A percentile compares a stretch with the other conserved stretches of the same genome.
Conservation (phyloP, 139 green algal genomes). For the Nannochloris sp. region DNA sequence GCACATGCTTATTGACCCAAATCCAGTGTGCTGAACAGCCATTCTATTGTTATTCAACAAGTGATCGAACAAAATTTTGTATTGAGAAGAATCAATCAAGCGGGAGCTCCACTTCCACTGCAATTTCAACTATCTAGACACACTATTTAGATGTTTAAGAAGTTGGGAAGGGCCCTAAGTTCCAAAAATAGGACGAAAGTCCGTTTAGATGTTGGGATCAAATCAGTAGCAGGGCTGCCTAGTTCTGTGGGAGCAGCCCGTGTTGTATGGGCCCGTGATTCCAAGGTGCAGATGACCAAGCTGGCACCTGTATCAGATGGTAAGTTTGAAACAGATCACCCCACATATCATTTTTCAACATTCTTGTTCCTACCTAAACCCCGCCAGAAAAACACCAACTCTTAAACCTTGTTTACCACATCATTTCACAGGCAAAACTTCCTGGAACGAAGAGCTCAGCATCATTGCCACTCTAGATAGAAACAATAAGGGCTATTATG, state of each 20-base stretch:
- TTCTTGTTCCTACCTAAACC: background rate
- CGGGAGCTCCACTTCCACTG: no score
- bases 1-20: no score
- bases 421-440: slow-evolving; percentile 26
- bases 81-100: no score
- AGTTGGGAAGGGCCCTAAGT: background rate
- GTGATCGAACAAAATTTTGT: no score
- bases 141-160: slow-evolving; percentile 15
- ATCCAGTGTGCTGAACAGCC: no score
- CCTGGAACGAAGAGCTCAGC: slow-evolving; percentile 48
- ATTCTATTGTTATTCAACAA: no score
- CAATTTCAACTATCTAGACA: no score
- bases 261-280: slow-evolving; percentile 46
- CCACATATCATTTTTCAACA: background rate
- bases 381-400: background rate
- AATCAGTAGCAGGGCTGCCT: slow-evolving; percentile 43
- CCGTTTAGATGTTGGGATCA: slow-evolving; percentile 42
- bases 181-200: slow-evolving; percentile 21
- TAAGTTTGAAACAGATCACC: slow-evolving; percentile 2
- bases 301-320: slow-evolving; percentile 28
- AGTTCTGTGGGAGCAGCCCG: slow-evolving; percentile 27
- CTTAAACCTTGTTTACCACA: background rate
- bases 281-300: slow-evolving; percentile 58
- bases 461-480: slow-evolving; percentile 47
- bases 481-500: slow-evolving; percentile 26